phyloP scores from a whole-genome alignment of 139 green algal species.

The Chlorokybus atmophyticus region DNA sequence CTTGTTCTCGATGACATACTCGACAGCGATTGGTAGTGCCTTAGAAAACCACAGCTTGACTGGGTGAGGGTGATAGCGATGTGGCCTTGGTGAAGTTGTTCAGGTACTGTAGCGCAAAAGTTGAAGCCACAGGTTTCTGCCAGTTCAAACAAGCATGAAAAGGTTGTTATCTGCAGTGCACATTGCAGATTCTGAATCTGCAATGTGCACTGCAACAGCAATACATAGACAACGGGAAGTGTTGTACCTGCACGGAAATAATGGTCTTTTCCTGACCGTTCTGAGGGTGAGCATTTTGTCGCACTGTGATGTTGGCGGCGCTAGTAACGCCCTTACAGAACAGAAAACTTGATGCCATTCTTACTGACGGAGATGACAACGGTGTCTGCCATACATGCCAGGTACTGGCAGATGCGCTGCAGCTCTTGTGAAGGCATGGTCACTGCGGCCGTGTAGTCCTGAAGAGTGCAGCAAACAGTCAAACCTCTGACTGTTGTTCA shows the following conservation, averaged over 20 bases:
- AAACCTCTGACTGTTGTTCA: too few species aligned
- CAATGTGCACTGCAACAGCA: too few species aligned
- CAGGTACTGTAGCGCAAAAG: slow-evolving; percentile 94
- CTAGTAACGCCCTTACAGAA: slow-evolving; percentile 91
- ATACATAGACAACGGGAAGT: too few species aligned
- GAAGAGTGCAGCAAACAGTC: too few species aligned
- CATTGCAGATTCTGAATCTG: too few species aligned
- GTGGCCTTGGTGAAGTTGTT: slow-evolving; percentile 92
- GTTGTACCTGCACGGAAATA: too few species aligned
- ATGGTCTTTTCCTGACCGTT: too few species aligned
- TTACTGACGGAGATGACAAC: slow-evolving; percentile 83
- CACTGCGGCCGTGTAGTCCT: slow-evolving; percentile 54
- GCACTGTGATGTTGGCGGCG: slow-evolving; percentile 81
- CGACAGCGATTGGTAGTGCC: slow-evolving; percentile 79
- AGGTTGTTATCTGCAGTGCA: too few species aligned
- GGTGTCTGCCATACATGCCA: slow-evolving; percentile 79
- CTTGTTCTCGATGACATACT: slow-evolving; percentile 80
- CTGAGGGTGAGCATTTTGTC: slow-evolving; percentile 45
- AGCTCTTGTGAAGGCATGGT: slow-evolving; percentile 83
- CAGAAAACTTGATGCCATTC: slow-evolving; percentile 94
- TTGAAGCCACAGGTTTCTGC: slow-evolving; percentile 81
- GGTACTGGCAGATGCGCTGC: slow-evolving; percentile 76
- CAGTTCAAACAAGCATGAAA: too few species aligned
- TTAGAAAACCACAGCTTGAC: slow-evolving; percentile 73
- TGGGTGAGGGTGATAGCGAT: slow-evolving; percentile 32